Evolutionary conservation across 169 alveolate genomes (phyloP).

Genomic region (Babesia sp.): DNA sequence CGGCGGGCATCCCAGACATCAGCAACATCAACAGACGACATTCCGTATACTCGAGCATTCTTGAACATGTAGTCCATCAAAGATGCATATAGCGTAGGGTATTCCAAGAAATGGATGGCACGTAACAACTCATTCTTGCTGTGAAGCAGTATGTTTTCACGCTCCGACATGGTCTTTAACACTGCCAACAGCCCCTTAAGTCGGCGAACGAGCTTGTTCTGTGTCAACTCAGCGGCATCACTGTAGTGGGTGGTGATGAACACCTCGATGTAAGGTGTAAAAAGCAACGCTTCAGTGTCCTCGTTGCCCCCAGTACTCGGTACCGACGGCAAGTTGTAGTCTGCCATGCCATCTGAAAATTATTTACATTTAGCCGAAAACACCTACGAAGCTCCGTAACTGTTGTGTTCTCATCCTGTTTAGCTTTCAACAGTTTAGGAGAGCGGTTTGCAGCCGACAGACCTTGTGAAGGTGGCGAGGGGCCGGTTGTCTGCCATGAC

Average conservation of each 20-base stretch:
- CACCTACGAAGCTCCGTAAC: slow-evolving; percentile 29
- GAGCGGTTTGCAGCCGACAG: neutral
- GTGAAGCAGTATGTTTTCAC: neutral
- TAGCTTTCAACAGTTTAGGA: neutral
- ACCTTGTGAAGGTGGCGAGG: neutral
- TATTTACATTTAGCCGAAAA: too few relatives aligned
- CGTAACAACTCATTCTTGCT: slow-evolving; percentile 11
- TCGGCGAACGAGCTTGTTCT: slow-evolving; percentile 26
- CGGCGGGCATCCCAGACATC: slow-evolving; percentile 14
- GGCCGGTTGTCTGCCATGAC: neutral
- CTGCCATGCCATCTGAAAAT: slow-evolving; percentile 32
- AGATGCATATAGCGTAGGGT: slow-evolving; percentile 46
- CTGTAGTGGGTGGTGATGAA: neutral
- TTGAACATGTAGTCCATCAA: slow-evolving; percentile 49
- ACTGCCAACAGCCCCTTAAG: slow-evolving; percentile 52
- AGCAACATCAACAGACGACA: neutral
- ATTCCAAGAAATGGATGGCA: slow-evolving; percentile 11
- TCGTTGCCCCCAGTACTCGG: neutral
- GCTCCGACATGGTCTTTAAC: slow-evolving; percentile 28
- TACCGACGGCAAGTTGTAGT: neutral
- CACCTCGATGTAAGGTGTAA: slow-evolving; percentile 3
- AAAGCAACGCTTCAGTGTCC: neutral
- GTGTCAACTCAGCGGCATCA: neutral
- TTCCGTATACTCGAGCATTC: neutral
- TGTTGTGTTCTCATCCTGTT: neutral